Evolutionary conservation across 2,329 filamentous ascomycete genomes (phyloP).

Genomic region (Alternaria gansuensis): DNA sequence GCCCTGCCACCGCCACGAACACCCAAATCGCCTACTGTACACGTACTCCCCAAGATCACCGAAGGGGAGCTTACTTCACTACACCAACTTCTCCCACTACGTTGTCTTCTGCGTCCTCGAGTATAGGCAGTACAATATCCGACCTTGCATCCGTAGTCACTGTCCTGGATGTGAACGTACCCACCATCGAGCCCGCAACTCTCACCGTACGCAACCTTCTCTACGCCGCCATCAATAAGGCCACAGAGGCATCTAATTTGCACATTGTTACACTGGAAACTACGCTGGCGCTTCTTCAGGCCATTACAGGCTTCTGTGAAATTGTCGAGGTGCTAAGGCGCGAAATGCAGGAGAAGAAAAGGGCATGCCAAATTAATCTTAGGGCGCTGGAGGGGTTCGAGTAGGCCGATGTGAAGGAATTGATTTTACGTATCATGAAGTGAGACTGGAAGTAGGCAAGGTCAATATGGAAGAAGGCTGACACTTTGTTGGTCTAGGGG

Average conservation of each 20-base stretch:
- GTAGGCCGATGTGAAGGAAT: neutral
- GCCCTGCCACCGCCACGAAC: neutral
- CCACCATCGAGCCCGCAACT: neutral
- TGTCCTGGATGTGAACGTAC: neutral
- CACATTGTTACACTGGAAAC: constrained; percentile 31
- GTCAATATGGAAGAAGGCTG: no score
- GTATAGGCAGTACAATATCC: neutral
- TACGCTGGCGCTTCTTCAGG: constrained; percentile 21
- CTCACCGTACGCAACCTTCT: constrained; percentile 24
- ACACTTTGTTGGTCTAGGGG: no score
- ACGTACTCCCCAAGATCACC: constrained; percentile 6
- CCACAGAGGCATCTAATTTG: neutral
- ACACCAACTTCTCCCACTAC: neutral
- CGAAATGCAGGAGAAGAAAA: constrained; percentile 25
- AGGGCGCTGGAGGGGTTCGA: constrained; percentile 21
- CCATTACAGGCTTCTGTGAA: constrained; percentile 27
- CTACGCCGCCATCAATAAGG: constrained; percentile 22
- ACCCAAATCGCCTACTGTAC: constrained; percentile 5
- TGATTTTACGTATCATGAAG: no score
- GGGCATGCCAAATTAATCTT: constrained; percentile 22
- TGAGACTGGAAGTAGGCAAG: no score
- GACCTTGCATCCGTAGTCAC: neutral
- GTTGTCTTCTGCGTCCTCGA: neutral
- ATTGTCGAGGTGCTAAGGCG: constrained; percentile 21
- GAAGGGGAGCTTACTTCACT: neutral